Evolutionary conservation across 768 basidiomycete genomes (phyloP).

Genomic region (Suillus tomentosus): DNA sequence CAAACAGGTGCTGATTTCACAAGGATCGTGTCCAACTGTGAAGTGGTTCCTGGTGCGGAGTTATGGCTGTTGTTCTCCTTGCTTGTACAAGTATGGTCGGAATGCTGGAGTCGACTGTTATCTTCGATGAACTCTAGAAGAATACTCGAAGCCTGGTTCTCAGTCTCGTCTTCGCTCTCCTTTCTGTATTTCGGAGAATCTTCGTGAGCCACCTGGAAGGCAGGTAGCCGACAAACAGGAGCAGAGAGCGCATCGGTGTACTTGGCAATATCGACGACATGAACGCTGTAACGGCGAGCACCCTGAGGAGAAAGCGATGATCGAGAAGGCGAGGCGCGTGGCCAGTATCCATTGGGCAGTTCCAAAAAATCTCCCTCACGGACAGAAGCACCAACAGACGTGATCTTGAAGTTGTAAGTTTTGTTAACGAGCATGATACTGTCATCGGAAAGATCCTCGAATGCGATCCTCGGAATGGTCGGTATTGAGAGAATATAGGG

Average conservation of each 20-base stretch:
- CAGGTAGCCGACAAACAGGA: constrained; percentile 2
- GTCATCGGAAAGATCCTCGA: constrained; percentile 14
- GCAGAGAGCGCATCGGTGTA: neutral
- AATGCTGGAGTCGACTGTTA: neutral
- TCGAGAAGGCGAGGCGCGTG: neutral
- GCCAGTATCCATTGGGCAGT: constrained; percentile 6
- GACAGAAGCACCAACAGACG: constrained; percentile 10
- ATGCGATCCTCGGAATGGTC: constrained; percentile 29
- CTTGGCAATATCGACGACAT: neutral
- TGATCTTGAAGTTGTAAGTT: constrained; percentile 13
- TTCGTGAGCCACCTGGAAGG: neutral
- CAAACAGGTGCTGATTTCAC: neutral
- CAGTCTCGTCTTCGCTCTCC: constrained; percentile 7
- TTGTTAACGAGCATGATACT: neutral
- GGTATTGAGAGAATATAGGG: constrained; percentile 29
- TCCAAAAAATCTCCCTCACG: constrained; percentile 12
- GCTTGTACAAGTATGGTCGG: neutral
- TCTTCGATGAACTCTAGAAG: constrained; percentile 1
- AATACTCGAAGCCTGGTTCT: neutral
- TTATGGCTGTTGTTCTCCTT: neutral
- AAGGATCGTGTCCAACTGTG: neutral
- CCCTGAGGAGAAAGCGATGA: neutral
- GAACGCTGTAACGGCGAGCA: neutral
- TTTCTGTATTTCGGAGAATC: neutral
- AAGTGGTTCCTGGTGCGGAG: neutral